A percentile compares a stretch with the other conserved stretches of the same genome.
Evolutionary conservation across 371 early-diverging fungal species (phyloP).

Genomic region (Rhizopus stolonifer): DNA sequence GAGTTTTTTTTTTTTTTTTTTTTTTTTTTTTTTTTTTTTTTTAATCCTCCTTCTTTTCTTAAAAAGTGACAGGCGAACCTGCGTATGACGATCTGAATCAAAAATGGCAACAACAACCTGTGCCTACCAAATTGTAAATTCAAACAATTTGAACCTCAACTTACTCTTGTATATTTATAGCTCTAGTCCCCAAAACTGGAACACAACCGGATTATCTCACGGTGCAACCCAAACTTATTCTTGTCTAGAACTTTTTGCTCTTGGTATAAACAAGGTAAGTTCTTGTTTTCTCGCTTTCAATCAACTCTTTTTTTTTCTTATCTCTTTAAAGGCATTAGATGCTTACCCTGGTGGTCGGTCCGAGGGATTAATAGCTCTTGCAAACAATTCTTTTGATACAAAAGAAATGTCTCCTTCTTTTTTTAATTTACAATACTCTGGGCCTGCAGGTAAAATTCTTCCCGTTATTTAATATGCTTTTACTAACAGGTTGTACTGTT

Average conservation of each 20-base stretch:
- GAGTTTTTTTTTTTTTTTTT: not conserved
- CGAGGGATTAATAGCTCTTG: constrained; percentile 28
- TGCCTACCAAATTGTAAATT: constrained; percentile 24
- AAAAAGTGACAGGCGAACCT: constrained; percentile 39
- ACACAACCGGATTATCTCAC: constrained; percentile 31
- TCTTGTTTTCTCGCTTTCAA: too few species aligned
- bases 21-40: constrained; percentile 1
- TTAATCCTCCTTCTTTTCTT: too few species aligned
- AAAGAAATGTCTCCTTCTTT: constrained; percentile 36
- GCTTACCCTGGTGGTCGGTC: constrained; percentile 39
- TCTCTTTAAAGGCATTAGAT: constrained; percentile 37
- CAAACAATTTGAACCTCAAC: not conserved
- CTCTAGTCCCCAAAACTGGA: constrained; percentile 24
- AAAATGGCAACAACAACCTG: constrained; percentile 28
- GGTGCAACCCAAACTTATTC: constrained; percentile 44
- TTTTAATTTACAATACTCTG: constrained; percentile 42
- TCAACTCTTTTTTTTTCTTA: too few species aligned
- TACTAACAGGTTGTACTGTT: too few species aligned
- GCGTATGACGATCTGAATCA: constrained; percentile 29
- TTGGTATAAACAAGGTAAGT: constrained; percentile 38
- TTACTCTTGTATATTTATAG: constrained; percentile 2
- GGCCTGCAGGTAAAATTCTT: constrained; percentile 41
- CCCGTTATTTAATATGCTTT: not conserved
- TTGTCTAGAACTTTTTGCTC: constrained; percentile 38
- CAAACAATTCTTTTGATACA: constrained; percentile 25